Conservation (phyloP, 2,329 filamentous ascomycete genomes). For the Cladorrhinum sp. region DNA sequence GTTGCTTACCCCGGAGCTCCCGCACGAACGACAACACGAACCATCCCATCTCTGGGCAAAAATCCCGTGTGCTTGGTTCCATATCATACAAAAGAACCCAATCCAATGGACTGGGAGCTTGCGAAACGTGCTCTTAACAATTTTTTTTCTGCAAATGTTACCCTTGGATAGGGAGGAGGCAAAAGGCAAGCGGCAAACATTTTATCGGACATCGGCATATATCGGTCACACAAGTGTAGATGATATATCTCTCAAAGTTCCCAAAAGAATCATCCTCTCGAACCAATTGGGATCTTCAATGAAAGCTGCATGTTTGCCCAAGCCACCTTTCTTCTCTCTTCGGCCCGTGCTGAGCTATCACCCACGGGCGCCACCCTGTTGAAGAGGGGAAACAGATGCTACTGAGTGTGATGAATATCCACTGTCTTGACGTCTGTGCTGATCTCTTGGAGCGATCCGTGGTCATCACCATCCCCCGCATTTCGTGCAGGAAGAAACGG, state of each 20-base stretch:
- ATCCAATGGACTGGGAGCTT: background rate
- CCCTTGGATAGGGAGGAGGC: background rate
- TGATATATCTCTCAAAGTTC: too few relatives aligned
- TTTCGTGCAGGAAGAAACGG: background rate
- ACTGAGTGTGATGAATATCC: background rate
- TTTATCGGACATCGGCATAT: background rate
- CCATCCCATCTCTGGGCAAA: conserved; percentile 1
- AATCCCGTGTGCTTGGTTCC: background rate
- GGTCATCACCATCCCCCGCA: background rate
- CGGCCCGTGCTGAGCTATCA: too few relatives aligned
- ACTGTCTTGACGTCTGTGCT: background rate
- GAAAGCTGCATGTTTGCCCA: background rate
- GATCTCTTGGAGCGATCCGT: background rate
- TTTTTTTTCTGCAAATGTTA: background rate
- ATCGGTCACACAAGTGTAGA: too few relatives aligned
- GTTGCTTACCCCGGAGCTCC: background rate
- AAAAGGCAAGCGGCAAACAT: background rate
- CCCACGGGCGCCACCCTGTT: too few relatives aligned
- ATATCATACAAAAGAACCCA: background rate
- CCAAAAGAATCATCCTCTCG: background rate
- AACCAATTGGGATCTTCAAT: background rate
- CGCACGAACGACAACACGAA: background rate
- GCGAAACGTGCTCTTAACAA: background rate
- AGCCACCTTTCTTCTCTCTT: too few relatives aligned
- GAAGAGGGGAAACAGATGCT: background rate